These are phyloP conservation scores for Boechera divaricarpa DNA, from an alignment of 345 rosid genomes.

Conservation along the genomic window DNA sequence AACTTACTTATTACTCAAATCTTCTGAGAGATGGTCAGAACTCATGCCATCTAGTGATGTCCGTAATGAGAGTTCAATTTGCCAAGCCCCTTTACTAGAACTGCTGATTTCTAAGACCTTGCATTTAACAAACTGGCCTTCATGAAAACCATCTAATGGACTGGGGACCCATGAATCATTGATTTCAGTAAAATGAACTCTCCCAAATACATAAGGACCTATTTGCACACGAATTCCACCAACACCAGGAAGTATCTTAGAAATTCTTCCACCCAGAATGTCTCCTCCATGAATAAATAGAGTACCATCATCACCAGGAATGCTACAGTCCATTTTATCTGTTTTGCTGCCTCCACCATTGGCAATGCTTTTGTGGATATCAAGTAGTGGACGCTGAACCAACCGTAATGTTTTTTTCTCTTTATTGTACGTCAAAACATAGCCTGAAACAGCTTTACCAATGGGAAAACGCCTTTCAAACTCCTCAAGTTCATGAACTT, in stretches of 20 bases:
- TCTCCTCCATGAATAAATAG: constrained; percentile 77
- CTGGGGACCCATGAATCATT: constrained; percentile 70
- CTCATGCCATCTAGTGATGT: constrained; percentile 65
- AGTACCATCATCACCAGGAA: constrained; percentile 47
- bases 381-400: constrained; percentile 61
- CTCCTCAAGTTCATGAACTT: constrained; percentile 72
- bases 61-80: constrained; percentile 79
- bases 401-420: constrained; percentile 72
- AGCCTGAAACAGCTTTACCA: constrained; percentile 72
- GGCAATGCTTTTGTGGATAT: constrained; percentile 32
- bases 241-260: constrained; percentile 73
- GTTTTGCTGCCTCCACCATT: constrained; percentile 35
- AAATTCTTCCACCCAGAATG: constrained; percentile 82
- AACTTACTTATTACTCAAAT: constrained; percentile 56
- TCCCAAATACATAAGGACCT: constrained; percentile 78
- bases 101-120: constrained; percentile 81
- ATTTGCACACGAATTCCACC: constrained; percentile 90
- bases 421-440: constrained; percentile 65
- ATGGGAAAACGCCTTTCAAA: constrained; percentile 64
- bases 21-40: constrained; percentile 48
- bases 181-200: constrained; percentile 88
- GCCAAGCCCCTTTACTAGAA: constrained; percentile 65
- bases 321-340: constrained; percentile 41
- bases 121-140: constrained; percentile 92
- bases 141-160: constrained; percentile 71